A percentile compares a stretch with the other conserved stretches of the same genome.
Evolutionary conservation across 768 basidiomycete genomes (phyloP).

Genomic region (Podaxis carcinomalis): DNA sequence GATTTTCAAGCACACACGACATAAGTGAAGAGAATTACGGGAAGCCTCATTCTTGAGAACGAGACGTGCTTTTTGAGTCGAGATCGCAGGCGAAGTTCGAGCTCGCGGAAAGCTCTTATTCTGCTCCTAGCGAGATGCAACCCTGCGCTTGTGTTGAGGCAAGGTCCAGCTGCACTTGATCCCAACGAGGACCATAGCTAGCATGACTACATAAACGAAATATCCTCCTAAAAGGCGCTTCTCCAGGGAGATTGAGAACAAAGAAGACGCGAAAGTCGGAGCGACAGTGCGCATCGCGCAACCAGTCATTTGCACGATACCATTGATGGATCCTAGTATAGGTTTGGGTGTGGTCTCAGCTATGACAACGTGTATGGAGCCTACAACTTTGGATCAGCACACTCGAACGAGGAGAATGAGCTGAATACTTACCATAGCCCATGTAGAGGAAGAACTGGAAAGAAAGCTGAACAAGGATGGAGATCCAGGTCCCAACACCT

Average conservation of each 20-base stretch:
- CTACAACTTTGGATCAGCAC: conserved; percentile 24
- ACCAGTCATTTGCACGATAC: conserved; percentile 49
- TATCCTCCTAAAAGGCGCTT: conserved; percentile 41
- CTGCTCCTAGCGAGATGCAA: not conserved
- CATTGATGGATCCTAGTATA: conserved; percentile 49
- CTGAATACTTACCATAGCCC: conserved; percentile 28
- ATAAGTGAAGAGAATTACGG: too few species aligned
- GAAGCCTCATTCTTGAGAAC: too few species aligned
- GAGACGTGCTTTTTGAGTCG: too few species aligned
- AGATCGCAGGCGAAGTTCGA: too few species aligned
- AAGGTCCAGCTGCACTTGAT: conserved; percentile 11
- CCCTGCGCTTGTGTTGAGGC: not conserved
- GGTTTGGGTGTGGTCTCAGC: conserved; percentile 35
- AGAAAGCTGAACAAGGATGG: conserved; percentile 29
- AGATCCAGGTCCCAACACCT: conserved; percentile 23
- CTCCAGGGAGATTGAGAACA: conserved; percentile 51
- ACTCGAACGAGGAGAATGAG: not conserved
- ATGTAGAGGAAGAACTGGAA: conserved; percentile 24
- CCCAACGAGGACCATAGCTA: conserved; percentile 23
- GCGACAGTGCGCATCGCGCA: conserved; percentile 47
- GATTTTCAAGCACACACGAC: too few species aligned
- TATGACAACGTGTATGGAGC: conserved; percentile 39
- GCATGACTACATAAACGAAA: conserved; percentile 34
- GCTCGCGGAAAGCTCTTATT: not conserved
- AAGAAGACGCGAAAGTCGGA: conserved; percentile 49